Conservation (phyloP, 345 rosid species). For the Lenwebbia sp. region DNA sequence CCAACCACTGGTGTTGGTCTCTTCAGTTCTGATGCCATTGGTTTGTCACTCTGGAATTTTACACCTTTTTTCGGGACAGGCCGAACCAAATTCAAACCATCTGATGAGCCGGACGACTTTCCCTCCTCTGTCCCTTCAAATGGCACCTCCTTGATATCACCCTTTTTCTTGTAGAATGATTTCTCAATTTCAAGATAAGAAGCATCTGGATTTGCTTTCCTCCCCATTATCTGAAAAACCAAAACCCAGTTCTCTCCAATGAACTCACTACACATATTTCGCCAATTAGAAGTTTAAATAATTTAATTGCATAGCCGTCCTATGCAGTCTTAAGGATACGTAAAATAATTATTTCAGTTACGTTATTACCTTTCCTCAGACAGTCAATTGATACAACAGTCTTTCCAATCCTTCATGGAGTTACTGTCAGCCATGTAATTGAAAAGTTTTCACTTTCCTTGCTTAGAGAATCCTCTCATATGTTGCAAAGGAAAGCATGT, state of each 20-base stretch:
- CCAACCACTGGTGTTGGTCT: conserved; percentile 28
- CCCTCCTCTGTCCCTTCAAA: conserved; percentile 42
- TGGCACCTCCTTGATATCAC: conserved; percentile 60
- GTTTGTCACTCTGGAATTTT: conserved; percentile 36
- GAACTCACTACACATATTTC: background rate
- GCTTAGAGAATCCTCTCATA: background rate
- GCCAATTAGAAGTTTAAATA: background rate
- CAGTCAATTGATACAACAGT: background rate
- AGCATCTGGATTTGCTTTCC: conserved; percentile 68
- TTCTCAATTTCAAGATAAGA: conserved; percentile 71
- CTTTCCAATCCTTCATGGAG: background rate
- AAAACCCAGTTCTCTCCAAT: background rate
- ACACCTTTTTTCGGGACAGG: conserved; percentile 69
- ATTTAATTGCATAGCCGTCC: background rate
- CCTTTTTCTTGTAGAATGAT: conserved; percentile 67
- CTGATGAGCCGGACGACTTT: conserved; percentile 22
- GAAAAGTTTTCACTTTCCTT: background rate
- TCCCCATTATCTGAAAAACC: conserved; percentile 59
- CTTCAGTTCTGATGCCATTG: conserved; percentile 14
- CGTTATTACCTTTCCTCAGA: background rate
- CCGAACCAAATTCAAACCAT: conserved; percentile 55
- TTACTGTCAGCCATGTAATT: background rate
- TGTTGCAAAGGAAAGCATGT: background rate
- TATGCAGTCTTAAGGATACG: background rate
- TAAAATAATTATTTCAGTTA: background rate